phyloP scores from a whole-genome alignment of 2,329 filamentous ascomycete genomes.

The Xylaria sp. region DNA sequence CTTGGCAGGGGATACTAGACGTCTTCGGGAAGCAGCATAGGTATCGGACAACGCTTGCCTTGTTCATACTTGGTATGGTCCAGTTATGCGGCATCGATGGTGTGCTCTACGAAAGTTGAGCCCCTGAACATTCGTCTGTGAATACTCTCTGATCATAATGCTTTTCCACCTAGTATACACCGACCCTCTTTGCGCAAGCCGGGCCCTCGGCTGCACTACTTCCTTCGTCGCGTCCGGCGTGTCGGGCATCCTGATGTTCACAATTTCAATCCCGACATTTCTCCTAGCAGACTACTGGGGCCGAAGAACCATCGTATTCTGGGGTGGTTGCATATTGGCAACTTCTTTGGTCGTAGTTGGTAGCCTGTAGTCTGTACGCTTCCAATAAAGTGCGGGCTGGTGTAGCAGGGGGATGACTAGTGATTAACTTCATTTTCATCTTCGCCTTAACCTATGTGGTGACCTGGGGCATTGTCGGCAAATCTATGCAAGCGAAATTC shows the following conservation, averaged over 20 bases:
- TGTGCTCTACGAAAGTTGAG: slow-evolving; percentile 60
- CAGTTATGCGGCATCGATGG: slow-evolving; percentile 69
- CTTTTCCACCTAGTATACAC: slow-evolving; percentile 65
- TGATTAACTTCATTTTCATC: slow-evolving; percentile 56
- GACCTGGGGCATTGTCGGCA: slow-evolving; percentile 61
- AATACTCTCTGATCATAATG: neutral
- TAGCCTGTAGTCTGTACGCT: slow-evolving; percentile 57
- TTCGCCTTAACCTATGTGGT: slow-evolving; percentile 54
- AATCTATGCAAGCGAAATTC: slow-evolving; percentile 65
- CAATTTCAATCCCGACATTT: slow-evolving; percentile 61
- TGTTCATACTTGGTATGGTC: slow-evolving; percentile 56
- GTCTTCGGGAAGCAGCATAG: slow-evolving; percentile 48
- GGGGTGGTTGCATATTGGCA: slow-evolving; percentile 57
- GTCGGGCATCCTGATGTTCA: slow-evolving; percentile 63
- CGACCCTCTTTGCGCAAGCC: slow-evolving; percentile 63
- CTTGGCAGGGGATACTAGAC: slow-evolving; percentile 42
- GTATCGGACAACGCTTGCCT: slow-evolving; percentile 54
- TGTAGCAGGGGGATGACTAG: slow-evolving; percentile 54
- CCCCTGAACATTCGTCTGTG: neutral
- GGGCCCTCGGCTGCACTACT: slow-evolving; percentile 59
- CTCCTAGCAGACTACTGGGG: slow-evolving; percentile 64
- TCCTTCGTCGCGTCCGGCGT: slow-evolving; percentile 67
- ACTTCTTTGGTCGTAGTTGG: slow-evolving; percentile 61
- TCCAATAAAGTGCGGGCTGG: no score
- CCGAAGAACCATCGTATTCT: slow-evolving; percentile 58